Evolutionary conservation across 2,329 filamentous ascomycete species (phyloP).

Genomic region (Alternaria brassicae): DNA sequence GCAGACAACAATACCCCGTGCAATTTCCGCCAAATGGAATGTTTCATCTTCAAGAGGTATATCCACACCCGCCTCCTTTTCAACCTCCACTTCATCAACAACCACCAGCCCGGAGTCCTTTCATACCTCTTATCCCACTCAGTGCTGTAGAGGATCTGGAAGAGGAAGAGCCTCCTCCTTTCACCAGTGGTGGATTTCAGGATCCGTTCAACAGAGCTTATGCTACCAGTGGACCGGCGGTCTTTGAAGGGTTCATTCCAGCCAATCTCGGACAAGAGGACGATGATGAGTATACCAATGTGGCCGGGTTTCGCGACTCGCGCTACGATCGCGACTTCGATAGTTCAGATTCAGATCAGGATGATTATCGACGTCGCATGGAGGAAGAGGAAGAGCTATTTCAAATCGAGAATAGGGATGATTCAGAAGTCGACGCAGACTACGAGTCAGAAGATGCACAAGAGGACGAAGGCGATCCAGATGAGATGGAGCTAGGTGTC

Average conservation of each 20-base stretch:
- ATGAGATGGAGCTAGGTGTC: constrained; percentile 41
- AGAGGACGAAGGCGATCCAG: constrained; percentile 42
- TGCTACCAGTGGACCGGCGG: constrained; percentile 37
- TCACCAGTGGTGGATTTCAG: constrained; percentile 20
- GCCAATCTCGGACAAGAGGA: constrained; percentile 42
- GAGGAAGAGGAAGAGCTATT: constrained; percentile 37
- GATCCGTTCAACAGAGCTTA: constrained; percentile 37
- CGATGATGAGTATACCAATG: constrained; percentile 40
- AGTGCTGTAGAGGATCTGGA: constrained; percentile 33
- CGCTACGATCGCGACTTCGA: constrained; percentile 31
- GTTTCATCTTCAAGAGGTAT: constrained; percentile 28
- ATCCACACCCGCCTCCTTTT: constrained; percentile 15
- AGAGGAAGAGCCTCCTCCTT: constrained; percentile 16
- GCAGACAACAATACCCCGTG: constrained; percentile 23
- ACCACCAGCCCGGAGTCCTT: constrained; percentile 20
- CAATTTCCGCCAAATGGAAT: constrained; percentile 23
- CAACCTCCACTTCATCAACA: constrained; percentile 18
- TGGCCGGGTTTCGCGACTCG: constrained; percentile 28
- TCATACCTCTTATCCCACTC: constrained; percentile 32
- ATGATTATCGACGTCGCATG: constrained; percentile 35
- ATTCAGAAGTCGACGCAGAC: constrained; percentile 46
- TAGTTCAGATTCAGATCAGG: constrained; percentile 37
- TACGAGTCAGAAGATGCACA: constrained; percentile 45
- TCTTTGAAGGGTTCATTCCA: constrained; percentile 52
- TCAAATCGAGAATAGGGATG: constrained; percentile 38